phyloP scores from a whole-genome alignment of 805 yeast species.

The Lachancea quebecensis region DNA sequence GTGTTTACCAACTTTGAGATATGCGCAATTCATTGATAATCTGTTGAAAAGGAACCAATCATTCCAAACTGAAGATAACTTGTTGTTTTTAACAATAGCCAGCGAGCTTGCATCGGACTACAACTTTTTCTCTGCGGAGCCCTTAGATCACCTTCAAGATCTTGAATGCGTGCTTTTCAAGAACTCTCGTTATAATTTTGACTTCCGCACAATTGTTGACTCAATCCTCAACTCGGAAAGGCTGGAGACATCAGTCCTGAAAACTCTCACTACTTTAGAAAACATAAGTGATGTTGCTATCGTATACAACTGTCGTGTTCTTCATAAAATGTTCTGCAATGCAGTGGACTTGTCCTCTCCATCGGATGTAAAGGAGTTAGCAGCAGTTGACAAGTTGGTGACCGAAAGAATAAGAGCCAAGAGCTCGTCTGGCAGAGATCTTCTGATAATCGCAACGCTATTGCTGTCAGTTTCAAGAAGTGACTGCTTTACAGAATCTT shows the following conservation, averaged over 20 bases:
- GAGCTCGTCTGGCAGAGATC: constrained; percentile 29
- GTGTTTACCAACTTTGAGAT: constrained; percentile 6
- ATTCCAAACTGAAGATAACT: constrained; percentile 6
- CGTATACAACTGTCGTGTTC: constrained; percentile 33
- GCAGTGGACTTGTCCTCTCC: constrained; percentile 26
- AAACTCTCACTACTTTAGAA: neutral
- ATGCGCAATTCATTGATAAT: constrained; percentile 23
- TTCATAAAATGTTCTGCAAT: constrained; percentile 29
- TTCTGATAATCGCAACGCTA: constrained; percentile 1
- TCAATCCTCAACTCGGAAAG: constrained; percentile 1
- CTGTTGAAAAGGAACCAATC: constrained; percentile 14
- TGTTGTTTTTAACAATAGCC: constrained; percentile 29
- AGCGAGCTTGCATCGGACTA: constrained; percentile 36
- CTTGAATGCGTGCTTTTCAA: constrained; percentile 19
- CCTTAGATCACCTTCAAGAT: constrained; percentile 15
- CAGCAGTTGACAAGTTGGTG: constrained; percentile 31
- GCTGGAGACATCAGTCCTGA: neutral
- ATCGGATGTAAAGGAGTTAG: constrained; percentile 17
- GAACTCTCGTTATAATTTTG: constrained; percentile 7
- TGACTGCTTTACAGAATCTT: constrained; percentile 30
- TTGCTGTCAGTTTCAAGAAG: constrained; percentile 11
- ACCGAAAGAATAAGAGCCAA: constrained; percentile 28
- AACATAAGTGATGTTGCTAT: constrained; percentile 6
- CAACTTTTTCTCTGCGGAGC: constrained; percentile 27
- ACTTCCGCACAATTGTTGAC: constrained; percentile 7